phyloP scores from a whole-genome alignment of 2,329 filamentous ascomycete species.

The Hypoxylon sp. region DNA sequence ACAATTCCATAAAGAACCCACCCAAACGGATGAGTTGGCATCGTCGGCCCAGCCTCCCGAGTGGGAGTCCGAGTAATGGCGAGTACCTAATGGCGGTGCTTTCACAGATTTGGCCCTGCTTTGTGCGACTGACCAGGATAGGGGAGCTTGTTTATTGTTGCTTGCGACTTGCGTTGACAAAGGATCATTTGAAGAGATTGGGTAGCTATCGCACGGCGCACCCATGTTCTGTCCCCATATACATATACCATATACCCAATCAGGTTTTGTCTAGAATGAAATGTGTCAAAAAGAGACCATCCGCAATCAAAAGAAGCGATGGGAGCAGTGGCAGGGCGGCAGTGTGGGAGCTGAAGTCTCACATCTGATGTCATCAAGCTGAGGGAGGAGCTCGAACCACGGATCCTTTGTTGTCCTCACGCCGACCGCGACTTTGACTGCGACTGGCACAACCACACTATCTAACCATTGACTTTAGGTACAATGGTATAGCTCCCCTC shows the following conservation, averaged over 20 bases:
- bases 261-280: constrained; percentile 37
- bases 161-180: constrained; percentile 35
- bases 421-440: constrained; percentile 20
- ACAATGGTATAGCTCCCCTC: constrained; percentile 7
- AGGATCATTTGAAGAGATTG: constrained; percentile 35
- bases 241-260: constrained; percentile 29
- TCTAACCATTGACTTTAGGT: not conserved
- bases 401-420: constrained; percentile 25
- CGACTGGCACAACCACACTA: constrained; percentile 3
- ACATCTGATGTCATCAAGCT: constrained; percentile 42
- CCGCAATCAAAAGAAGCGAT: constrained; percentile 30
- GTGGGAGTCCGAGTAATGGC: constrained; percentile 25
- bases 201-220: constrained; percentile 33
- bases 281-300: constrained; percentile 37
- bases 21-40: constrained; percentile 25
- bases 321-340: constrained; percentile 13
- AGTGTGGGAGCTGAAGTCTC: constrained; percentile 29
- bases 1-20: constrained; percentile 4
- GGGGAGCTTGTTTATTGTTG: constrained; percentile 16
- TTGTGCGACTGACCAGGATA: constrained; percentile 34
- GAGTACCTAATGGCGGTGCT: constrained; percentile 30
- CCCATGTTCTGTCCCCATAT: constrained; percentile 28
- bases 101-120: constrained; percentile 9
- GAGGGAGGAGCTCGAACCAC: constrained; percentile 21
- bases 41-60: constrained; percentile 18